Percentiles rank a stretch among this genome's conserved stretches.
These are phyloP conservation scores for Mycena leptocephala DNA, from an alignment of 768 basidiomycete species.

Conservation along the genomic window DNA sequence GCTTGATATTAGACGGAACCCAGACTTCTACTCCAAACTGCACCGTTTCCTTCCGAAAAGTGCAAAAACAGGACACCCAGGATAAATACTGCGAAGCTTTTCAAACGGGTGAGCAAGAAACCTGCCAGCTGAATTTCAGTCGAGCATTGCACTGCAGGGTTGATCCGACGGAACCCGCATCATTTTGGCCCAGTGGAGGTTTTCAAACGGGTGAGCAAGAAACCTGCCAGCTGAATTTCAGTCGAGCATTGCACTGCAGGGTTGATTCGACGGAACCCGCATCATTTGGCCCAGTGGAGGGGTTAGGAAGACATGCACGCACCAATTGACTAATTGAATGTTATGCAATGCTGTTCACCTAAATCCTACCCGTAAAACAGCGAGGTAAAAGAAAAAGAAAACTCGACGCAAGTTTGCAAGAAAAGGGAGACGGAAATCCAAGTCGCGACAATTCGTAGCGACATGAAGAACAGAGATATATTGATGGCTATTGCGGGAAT, in stretches of 20 bases:
- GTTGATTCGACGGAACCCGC: too few species aligned
- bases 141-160: too few species aligned
- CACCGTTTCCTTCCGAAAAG: background rate
- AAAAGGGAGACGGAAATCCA: background rate
- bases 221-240: too few species aligned
- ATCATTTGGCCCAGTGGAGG: too few species aligned
- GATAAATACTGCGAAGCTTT: too few species aligned
- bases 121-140: too few species aligned
- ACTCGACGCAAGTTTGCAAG: background rate
- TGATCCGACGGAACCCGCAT: too few species aligned
- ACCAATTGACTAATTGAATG: slow-evolving; percentile 3
- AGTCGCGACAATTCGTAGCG: slow-evolving; percentile 9
- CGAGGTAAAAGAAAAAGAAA: slow-evolving; percentile 1
- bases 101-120: too few species aligned
- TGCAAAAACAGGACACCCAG: background rate
- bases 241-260: too few species aligned
- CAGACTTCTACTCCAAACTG: background rate
- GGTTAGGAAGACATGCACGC: background rate
- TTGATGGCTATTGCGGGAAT: slow-evolving; percentile 3
- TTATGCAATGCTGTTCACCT: background rate
- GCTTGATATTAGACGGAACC: too few species aligned
- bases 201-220: too few species aligned
- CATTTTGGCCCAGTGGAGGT: too few species aligned
- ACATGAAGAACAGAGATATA: slow-evolving; percentile 7
- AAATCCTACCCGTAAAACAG: background rate